A percentile compares a stretch with the other conserved stretches of the same genome.
These are phyloP conservation scores for Hibiscus mutabilis DNA, from an alignment of 345 rosid species.

Conservation along the genomic window DNA sequence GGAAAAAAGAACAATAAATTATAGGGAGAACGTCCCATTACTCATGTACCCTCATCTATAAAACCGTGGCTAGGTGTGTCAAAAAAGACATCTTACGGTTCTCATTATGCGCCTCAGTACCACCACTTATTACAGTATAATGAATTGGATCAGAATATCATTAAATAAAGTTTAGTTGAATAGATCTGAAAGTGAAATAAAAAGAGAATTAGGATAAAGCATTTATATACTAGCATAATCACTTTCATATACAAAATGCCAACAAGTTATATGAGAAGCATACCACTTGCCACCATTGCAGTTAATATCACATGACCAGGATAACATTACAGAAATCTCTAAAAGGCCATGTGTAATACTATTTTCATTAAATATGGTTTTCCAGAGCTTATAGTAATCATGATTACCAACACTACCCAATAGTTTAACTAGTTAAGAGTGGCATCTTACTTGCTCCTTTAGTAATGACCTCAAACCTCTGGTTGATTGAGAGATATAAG, in stretches of 20 bases:
- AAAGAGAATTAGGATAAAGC: neutral
- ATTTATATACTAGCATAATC: neutral
- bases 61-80: neutral
- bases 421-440: neutral
- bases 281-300: neutral
- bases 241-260: neutral
- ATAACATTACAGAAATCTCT: neutral
- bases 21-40: neutral
- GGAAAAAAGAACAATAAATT: neutral
- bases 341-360: neutral
- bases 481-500: constrained; percentile 78
- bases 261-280: neutral
- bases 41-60: neutral
- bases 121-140: neutral
- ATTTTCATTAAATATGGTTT: neutral
- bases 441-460: constrained; percentile 74
- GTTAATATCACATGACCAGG: neutral
- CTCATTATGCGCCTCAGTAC: neutral
- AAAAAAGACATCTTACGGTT: neutral
- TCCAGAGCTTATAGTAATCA: neutral
- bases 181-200: neutral
- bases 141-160: neutral
- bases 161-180: neutral
- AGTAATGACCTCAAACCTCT: constrained; percentile 71
- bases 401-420: neutral